Evolutionary conservation across 352 stramenopile species (phyloP), one percentile per base, ranked within the genome.

Genomic region (Pythium pectinolyticum): DNA sequence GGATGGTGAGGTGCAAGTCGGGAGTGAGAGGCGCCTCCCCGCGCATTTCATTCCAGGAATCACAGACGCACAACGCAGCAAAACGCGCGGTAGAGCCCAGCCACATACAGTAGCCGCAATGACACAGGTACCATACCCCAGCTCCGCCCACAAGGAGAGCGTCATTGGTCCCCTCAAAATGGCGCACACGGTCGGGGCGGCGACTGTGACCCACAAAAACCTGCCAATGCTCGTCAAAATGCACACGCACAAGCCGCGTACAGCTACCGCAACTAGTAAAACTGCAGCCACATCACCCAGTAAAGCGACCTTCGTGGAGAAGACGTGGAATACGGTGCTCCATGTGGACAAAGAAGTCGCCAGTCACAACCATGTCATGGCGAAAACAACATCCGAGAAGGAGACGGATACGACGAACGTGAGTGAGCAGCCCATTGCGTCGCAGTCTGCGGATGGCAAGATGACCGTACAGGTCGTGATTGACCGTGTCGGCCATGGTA

Each of bases 401-500:
- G n/a, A n/a, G n/a, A n/a, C n/a, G n/a, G n/a, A n/a, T n/a, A n/a
- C n/a, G n/a, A n/a, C n/a, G n/a, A n/a, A n/a, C n/a, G n/a, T n/a
- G n/a, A n/a, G n/a, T n/a, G n/a, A n/a, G n/a, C n/a, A n/a, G n/a
- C n/a, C n/a, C n/a, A n/a, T n/a, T n/a, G n/a, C n/a, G n/a, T n/a
- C n/a, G n/a, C n/a, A n/a, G n/a, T n/a, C n/a, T n/a, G n/a, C n/a
- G n/a, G n/a, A 25, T 49, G 34, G 35, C 57, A 68, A 56, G 8
- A 11, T 41, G 11, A 31, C 28, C 2, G 49, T 43, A 31, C 32
- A 56, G 47, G 54, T 63, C 32, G 62, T 69, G 48, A 56, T 69
- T 20, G 62, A 69, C 50, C 43, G 52, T 15, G 49, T 69, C 6
- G 62, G 62, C 62, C 62, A 64, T 27, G 62, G 62, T 24, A 49